phyloP scores from a whole-genome alignment of 441 rosid genomes.

The Macaranga tanarius region DNA sequence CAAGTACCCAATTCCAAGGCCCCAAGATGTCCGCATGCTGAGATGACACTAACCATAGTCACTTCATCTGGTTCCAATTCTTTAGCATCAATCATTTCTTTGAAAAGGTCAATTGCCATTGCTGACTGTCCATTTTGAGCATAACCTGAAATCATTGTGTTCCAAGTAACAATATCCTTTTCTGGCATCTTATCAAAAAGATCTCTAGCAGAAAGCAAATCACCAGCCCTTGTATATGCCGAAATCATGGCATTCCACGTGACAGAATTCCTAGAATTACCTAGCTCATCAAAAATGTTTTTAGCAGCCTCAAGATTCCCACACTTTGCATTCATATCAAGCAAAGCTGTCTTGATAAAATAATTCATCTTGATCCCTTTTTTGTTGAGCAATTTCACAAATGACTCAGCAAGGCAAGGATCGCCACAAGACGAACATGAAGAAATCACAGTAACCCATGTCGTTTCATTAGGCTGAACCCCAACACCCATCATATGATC shows the following conservation, averaged over 20 bases:
- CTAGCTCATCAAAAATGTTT: slow-evolving; percentile 45
- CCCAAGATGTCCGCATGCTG: slow-evolving; percentile 46
- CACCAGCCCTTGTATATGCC: slow-evolving; percentile 44
- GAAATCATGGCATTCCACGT: slow-evolving; percentile 61
- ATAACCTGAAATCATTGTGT: slow-evolving; percentile 57
- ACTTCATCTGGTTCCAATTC: slow-evolving; percentile 50
- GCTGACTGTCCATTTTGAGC: slow-evolving; percentile 47
- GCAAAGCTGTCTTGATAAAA: slow-evolving; percentile 56
- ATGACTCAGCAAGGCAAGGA: slow-evolving; percentile 39
- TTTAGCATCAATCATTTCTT: slow-evolving; percentile 38
- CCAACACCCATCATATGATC: slow-evolving; percentile 48
- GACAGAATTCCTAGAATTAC: slow-evolving; percentile 28
- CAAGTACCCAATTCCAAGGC: slow-evolving; percentile 51
- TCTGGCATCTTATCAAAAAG: slow-evolving; percentile 49
- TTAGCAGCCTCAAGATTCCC: slow-evolving; percentile 63
- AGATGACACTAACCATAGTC: slow-evolving; percentile 49
- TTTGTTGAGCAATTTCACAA: slow-evolving; percentile 27
- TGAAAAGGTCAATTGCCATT: slow-evolving; percentile 48
- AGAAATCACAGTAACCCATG: slow-evolving; percentile 58
- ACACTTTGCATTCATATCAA: slow-evolving; percentile 77
- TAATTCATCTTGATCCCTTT: slow-evolving; percentile 35
- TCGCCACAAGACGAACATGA: slow-evolving; percentile 44
- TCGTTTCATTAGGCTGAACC: slow-evolving; percentile 48
- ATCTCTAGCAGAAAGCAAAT: slow-evolving; percentile 39
- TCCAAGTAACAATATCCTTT: slow-evolving; percentile 58